Conservation (phyloP, 2,329 filamentous ascomycete genomes). For the Aspergillus vadensis region DNA sequence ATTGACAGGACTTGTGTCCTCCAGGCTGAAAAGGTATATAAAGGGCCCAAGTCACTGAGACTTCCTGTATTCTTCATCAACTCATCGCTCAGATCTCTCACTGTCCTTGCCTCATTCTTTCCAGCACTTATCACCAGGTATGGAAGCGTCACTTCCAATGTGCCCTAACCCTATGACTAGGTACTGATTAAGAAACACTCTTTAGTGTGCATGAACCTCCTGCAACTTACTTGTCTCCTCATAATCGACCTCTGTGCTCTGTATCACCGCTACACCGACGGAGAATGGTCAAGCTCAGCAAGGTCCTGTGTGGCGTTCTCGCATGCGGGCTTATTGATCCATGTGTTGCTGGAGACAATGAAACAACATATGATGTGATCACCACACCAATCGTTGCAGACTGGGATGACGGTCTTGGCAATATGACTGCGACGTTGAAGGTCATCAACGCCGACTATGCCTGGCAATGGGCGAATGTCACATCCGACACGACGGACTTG, state of each 20-base stretch:
- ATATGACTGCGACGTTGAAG: neutral
- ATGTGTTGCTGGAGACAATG: neutral
- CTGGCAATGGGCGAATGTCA: neutral
- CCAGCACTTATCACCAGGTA: too few relatives aligned
- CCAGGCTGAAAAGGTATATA: too few relatives aligned
- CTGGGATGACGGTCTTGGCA: neutral
- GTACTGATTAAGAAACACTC: too few relatives aligned
- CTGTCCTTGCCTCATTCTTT: too few relatives aligned
- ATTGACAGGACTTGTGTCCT: too few relatives aligned
- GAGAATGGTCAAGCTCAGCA: neutral
- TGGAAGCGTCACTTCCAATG: too few relatives aligned
- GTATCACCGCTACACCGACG: neutral
- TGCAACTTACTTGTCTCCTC: neutral
- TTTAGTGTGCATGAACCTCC: neutral
- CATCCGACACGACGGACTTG: neutral
- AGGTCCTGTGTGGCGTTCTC: slow-evolving; percentile 2
- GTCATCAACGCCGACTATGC: slow-evolving; percentile 1
- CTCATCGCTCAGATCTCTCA: too few relatives aligned
- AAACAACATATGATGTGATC: neutral
- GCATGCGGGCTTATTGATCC: neutral
- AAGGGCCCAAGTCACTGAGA: too few relatives aligned
- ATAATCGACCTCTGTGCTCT: slow-evolving; percentile 6
- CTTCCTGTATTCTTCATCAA: too few relatives aligned
- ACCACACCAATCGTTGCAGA: neutral
- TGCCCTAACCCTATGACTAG: fast-evolving